Base-by-base conservation (phyloP, 352 stramenopile species). In the Globisporangium polare region DNA sequence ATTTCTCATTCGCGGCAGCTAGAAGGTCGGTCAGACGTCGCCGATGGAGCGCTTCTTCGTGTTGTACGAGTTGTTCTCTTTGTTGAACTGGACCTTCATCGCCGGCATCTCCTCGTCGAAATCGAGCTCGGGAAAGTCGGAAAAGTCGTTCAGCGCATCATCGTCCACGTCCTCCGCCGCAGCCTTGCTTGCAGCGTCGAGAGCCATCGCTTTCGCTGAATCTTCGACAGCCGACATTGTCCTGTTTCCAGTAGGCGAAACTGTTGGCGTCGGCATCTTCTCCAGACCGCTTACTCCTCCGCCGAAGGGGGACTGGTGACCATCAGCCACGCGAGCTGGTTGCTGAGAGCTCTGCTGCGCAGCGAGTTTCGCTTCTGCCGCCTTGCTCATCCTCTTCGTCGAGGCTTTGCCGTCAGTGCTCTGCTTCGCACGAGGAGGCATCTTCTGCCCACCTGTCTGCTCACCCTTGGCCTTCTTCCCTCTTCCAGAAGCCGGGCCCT, bases 81-180 rank as follows among this genome's bases (percentile, higher is more conserved):
- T 92, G 69, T 79, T 82, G 62, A 73, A 77, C 61, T 74, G 75
- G 47, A 67, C 71, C 55, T 73, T 77, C 45, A 64, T 58, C 29
- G 75, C 59, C 9, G 77, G 68, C 51, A 89, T 65, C n/a, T 85
- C 78, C 26, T 90, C 80, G 27, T 79, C 74, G 58, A 94, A 89
- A 62, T 89, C 80, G 29, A 94, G 72, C 45, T 85, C 82, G 2
- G 78, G 73, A 41, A 94, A 90, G 59, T 93, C 82, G 4, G 69
- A 68, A 54, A 93, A 93, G 57, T 88, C 84, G 55, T 90, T 86
- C 67, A 92, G 62, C 22, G 71, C 68, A 60, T 88, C 80, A 31
- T 89, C 75, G 18, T 88, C 77, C 0, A 63, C 57, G 49, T 37
- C 45, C 27, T 54, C 57, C 24, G 18, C 13, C 26, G 20, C 39